Evolutionary conservation across 176 grass and related monocot species (phyloP).

Genomic region (Musa schizocarpa): DNA sequence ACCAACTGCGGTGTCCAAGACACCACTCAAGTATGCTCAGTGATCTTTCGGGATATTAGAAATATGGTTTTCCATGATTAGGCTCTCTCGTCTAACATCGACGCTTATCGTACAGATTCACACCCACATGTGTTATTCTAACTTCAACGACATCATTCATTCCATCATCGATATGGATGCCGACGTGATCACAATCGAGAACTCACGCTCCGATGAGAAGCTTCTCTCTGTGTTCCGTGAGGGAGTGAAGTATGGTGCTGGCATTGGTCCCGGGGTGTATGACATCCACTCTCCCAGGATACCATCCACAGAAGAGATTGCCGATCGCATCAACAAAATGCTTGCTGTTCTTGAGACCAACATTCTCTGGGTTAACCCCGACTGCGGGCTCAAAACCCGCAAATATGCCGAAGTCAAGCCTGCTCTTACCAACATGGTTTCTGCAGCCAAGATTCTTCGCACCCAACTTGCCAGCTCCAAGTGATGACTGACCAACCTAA

Average conservation of each 20-base stretch:
- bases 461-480: conserved; percentile 68
- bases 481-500: conserved; percentile 7
- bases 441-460: conserved; percentile 66
- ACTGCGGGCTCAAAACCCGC: conserved; percentile 91
- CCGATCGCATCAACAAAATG: conserved; percentile 84
- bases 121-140: conserved; percentile 98
- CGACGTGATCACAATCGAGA: conserved; percentile 92
- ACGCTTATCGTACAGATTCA: conserved; percentile 47
- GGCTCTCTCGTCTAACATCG: not conserved
- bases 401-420: conserved; percentile 88
- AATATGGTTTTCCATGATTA: too few species aligned
- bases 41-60: too few species aligned
- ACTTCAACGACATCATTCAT: conserved; percentile 97
- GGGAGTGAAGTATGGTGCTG: conserved; percentile 75
- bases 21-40: conserved; percentile 62
- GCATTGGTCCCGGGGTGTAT: conserved; percentile 88
- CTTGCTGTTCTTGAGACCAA: conserved; percentile 77
- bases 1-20: conserved; percentile 79
- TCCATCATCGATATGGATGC: conserved; percentile 98
- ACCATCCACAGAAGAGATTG: conserved; percentile 77
- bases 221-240: conserved; percentile 83
- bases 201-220: conserved; percentile 85
- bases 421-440: conserved; percentile 77
- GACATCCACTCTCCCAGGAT: conserved; percentile 97
- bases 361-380: conserved; percentile 91